Evolutionary conservation across 768 basidiomycete genomes (phyloP).

Genomic region (Lepiota venenata): DNA sequence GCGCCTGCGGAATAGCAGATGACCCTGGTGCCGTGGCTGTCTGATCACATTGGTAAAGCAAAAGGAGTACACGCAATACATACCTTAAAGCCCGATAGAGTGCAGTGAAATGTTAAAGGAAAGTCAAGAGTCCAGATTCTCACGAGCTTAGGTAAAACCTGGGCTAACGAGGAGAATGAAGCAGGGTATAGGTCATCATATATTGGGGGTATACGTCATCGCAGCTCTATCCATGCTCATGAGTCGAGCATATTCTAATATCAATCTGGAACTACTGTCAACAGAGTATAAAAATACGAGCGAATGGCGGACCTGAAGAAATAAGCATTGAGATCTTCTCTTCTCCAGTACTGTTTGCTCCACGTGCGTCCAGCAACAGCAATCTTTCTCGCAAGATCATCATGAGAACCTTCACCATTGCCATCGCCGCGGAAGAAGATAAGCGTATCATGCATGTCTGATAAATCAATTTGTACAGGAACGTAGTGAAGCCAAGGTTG

Average conservation of each 20-base stretch:
- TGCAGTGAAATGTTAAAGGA: background rate
- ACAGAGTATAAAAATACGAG: background rate
- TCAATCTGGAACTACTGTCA: constrained; percentile 31
- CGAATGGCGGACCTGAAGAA: constrained; percentile 35
- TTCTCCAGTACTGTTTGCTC: constrained; percentile 47
- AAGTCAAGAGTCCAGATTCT: background rate
- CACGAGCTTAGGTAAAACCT: background rate
- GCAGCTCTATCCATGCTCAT: constrained; percentile 41
- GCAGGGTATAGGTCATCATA: constrained; percentile 2
- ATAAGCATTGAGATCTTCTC: constrained; percentile 50
- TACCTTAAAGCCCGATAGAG: background rate
- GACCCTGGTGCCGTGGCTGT: too few species aligned
- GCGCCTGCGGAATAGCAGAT: too few species aligned
- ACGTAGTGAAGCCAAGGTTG: constrained; percentile 75
- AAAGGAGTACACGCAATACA: background rate
- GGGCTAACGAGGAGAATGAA: background rate
- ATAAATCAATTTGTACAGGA: constrained; percentile 58
- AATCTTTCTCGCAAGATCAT: constrained; percentile 45
- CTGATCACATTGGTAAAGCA: too few species aligned
- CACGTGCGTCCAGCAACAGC: constrained; percentile 49
- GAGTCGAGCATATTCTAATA: constrained; percentile 52
- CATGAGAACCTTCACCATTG: constrained; percentile 50
- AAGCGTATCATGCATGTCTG: constrained; percentile 66
- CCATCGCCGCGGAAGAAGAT: constrained; percentile 69
- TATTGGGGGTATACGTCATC: constrained; percentile 29